phyloP scores from a whole-genome alignment of 176 grass and related monocot genomes.

The Hordeum vulgare region DNA sequence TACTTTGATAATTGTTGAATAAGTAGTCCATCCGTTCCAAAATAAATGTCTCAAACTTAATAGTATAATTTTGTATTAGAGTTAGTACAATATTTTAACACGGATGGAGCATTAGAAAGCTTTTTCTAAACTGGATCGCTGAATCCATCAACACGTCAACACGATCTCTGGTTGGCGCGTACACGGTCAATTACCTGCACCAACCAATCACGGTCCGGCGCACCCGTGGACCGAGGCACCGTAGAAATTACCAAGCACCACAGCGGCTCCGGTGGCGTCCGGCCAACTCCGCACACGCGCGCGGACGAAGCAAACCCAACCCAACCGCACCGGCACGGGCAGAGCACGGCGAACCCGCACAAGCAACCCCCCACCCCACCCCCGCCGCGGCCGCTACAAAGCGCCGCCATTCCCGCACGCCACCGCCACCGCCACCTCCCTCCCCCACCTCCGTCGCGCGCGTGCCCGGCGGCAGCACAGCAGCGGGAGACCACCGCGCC shows the following conservation, averaged over 20 bases:
- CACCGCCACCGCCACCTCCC: neutral
- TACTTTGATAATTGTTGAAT: no score
- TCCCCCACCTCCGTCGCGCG: neutral
- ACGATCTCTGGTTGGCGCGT: neutral
- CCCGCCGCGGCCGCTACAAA: neutral
- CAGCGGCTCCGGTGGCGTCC: neutral
- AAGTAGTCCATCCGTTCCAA: no score
- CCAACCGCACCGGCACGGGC: neutral
- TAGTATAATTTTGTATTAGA: no score
- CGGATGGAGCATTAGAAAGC: no score
- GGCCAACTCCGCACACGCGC: neutral
- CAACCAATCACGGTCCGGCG: neutral
- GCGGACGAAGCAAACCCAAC: neutral
- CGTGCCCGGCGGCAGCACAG: neutral
- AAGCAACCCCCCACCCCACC: neutral
- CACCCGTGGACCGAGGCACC: neutral
- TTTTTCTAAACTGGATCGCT: neutral
- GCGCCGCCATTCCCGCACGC: neutral
- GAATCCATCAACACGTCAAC: neutral
- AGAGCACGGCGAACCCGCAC: slow-evolving; percentile 10
- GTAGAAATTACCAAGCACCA: neutral
- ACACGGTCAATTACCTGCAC: neutral
- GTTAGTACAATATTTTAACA: no score
- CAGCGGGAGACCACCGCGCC: neutral
- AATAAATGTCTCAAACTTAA: no score